A percentile compares a stretch with the other conserved stretches of the same genome.
These are phyloP conservation scores for Lepiota venenata DNA, from an alignment of 768 basidiomycete genomes.

Conservation along the genomic window DNA sequence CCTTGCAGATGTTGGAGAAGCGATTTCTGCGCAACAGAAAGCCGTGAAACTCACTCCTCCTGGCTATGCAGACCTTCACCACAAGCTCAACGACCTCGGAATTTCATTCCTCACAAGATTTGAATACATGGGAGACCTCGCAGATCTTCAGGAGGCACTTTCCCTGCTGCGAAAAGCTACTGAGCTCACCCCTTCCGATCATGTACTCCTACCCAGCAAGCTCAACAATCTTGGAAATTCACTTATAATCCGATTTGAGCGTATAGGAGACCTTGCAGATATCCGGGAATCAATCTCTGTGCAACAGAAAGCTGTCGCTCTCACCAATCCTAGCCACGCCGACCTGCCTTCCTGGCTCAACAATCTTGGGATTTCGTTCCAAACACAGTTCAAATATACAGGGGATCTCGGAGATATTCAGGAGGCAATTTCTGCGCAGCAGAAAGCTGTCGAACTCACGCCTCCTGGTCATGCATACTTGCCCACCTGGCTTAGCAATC, in stretches of 20 bases:
- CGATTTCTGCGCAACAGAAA: constrained; percentile 17
- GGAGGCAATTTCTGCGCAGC: background rate
- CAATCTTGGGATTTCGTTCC: background rate
- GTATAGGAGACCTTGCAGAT: background rate
- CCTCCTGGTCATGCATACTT: background rate
- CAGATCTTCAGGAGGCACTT: constrained; percentile 11
- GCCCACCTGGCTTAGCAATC: background rate
- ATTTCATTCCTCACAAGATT: constrained; percentile 16
- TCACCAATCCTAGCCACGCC: background rate
- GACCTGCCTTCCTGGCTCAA: background rate
- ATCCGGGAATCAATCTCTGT: background rate
- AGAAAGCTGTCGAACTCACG: background rate
- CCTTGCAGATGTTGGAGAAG: constrained; percentile 8
- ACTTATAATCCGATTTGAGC: background rate
- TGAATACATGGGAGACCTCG: constrained; percentile 18
- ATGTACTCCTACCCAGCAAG: background rate
- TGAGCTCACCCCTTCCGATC: background rate
- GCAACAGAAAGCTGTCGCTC: background rate
- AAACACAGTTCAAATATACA: background rate
- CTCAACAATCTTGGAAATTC: background rate
- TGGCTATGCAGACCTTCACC: constrained; percentile 1
- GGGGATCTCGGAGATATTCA: background rate
- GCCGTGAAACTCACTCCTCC: constrained; percentile 18
- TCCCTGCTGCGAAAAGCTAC: background rate
- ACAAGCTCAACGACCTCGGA: constrained; percentile 11